Evolutionary conservation across 345 rosid genomes (phyloP).

Genomic region (Citrus trifoliata): DNA sequence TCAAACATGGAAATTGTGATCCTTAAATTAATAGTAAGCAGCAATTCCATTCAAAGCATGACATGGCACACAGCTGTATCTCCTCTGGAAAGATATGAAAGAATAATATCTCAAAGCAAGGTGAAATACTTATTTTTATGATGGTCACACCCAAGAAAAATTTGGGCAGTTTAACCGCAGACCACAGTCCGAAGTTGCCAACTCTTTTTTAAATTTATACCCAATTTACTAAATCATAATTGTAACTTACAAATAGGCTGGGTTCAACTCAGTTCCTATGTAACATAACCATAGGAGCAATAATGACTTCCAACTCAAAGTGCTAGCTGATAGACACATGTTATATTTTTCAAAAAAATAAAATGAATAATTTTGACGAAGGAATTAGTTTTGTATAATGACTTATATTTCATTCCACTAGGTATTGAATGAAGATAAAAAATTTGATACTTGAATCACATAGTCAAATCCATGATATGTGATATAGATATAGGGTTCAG

Average conservation of each 20-base stretch:
- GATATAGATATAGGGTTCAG: not conserved
- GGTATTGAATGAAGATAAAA: not conserved
- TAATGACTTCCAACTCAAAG: not conserved
- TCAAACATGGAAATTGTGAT: not conserved
- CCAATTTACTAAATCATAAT: not conserved
- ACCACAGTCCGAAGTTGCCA: not conserved
- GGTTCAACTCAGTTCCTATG: no score
- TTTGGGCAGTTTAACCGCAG: not conserved
- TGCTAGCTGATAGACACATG: not conserved
- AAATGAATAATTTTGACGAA: not conserved
- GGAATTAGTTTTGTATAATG: not conserved
- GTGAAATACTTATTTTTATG: no score
- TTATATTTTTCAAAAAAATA: not conserved
- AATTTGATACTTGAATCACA: not conserved
- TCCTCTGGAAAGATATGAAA: not conserved
- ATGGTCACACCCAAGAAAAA: no score
- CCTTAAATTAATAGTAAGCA: not conserved
- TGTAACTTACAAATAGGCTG: not conserved
- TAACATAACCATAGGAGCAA: no score
- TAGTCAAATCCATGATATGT: no score
- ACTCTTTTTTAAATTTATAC: not conserved
- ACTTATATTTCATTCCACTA: no score
- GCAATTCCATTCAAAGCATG: not conserved
- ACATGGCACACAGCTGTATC: not conserved
- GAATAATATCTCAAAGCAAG: not conserved